Evolutionary conservation across 169 alveolate species (phyloP).

Genomic region (Condylostoma magnum): DNA sequence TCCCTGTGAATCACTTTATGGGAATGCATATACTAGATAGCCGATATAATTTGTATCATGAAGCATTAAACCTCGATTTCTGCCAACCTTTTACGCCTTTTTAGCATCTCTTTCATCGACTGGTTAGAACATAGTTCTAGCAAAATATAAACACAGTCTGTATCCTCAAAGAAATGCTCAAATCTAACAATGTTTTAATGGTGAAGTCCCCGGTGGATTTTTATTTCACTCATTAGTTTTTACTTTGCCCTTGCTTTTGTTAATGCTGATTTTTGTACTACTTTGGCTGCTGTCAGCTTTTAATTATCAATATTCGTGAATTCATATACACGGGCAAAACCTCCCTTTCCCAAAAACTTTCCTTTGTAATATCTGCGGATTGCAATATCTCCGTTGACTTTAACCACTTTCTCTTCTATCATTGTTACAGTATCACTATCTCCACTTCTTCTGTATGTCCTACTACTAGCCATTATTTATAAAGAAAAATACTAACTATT

Average conservation of each 20-base stretch:
- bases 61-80: conserved; percentile 78
- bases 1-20: conserved; percentile 84
- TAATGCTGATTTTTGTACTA: conserved; percentile 72
- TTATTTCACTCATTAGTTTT: conserved; percentile 69
- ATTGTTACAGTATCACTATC: too few species aligned
- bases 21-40: conserved; percentile 76
- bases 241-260: conserved; percentile 72
- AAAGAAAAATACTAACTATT: too few species aligned
- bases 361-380: conserved; percentile 7
- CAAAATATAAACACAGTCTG: conserved; percentile 79
- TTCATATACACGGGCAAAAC: conserved; percentile 77
- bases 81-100: conserved; percentile 54
- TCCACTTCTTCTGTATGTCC: too few species aligned
- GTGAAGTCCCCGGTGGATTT: conserved; percentile 71
- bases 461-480: too few species aligned
- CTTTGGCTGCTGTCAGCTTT: conserved; percentile 70
- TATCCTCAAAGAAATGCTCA: conserved; percentile 82
- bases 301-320: conserved; percentile 55
- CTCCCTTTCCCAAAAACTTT: conserved; percentile 77
- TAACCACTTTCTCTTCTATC: conserved; percentile 16
- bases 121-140: conserved; percentile 81
- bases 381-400: conserved; percentile 14
- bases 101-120: conserved; percentile 69
- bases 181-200: conserved; percentile 77
- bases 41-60: conserved; percentile 64